Conservation (phyloP, 441 rosid species). For the Syzygium syzygioides region DNA sequence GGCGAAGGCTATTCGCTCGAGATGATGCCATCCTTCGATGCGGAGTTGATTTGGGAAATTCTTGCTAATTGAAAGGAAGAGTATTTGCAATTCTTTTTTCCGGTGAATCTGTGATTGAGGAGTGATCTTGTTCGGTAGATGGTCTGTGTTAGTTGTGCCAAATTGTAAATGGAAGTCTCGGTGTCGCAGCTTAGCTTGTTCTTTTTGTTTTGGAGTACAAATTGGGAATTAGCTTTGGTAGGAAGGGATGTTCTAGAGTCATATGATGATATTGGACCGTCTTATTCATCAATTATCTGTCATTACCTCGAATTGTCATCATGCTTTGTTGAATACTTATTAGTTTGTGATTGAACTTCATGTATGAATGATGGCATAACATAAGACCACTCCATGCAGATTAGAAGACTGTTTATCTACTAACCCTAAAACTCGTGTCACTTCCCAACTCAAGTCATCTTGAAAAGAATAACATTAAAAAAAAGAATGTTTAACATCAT, state of each 20-base stretch:
- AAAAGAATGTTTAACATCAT: background rate
- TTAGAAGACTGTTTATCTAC: background rate
- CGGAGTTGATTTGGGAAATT: slow-evolving; percentile 14
- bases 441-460: background rate
- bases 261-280: background rate
- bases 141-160: background rate
- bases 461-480: background rate
- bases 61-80: background rate
- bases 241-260: background rate
- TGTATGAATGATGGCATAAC: background rate
- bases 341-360: background rate
- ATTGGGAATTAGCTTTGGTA: background rate
- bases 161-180: background rate
- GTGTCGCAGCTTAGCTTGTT: background rate
- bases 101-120: background rate
- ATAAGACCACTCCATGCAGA: background rate
- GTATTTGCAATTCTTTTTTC: background rate
- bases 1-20: slow-evolving; percentile 1
- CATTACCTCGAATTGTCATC: background rate
- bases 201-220: background rate
- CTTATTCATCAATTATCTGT: background rate
- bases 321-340: background rate
- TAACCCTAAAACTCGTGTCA: background rate
- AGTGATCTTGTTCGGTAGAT: background rate
- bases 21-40: slow-evolving; percentile 13